phyloP scores from a whole-genome alignment of 768 basidiomycete species.

The Auricularia sp. region DNA sequence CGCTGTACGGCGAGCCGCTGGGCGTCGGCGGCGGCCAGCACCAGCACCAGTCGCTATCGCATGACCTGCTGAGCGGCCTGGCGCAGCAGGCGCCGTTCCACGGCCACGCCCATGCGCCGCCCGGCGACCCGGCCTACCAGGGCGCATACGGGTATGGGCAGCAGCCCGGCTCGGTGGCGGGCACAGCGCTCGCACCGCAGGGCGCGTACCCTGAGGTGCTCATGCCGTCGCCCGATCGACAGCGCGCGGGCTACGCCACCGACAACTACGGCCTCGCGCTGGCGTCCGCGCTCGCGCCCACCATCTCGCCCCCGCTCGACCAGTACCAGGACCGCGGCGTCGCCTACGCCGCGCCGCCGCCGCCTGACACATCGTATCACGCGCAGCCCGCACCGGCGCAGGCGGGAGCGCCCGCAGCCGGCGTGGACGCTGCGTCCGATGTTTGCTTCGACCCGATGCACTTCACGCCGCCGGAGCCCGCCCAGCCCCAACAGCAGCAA shows the following conservation, averaged over 20 bases:
- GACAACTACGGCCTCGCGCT: not conserved
- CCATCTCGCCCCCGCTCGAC: not conserved
- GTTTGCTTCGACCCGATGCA: not conserved
- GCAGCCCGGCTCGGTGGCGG: not conserved
- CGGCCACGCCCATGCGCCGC: not conserved
- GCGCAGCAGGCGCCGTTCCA: not conserved
- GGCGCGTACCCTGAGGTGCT: not conserved
- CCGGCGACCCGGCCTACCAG: not conserved
- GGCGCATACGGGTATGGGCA: not conserved
- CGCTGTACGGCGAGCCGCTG: not conserved
- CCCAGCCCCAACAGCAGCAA: not conserved
- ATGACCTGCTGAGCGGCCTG: not conserved
- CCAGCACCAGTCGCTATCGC: not conserved
- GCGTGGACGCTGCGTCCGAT: not conserved
- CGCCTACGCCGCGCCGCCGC: not conserved
- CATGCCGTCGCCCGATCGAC: not conserved
- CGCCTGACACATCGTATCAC: not conserved
- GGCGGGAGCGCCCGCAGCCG: not conserved
- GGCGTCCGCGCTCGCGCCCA: not conserved
- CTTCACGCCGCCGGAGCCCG: not conserved
- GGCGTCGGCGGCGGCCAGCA: not conserved
- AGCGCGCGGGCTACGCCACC: not conserved
- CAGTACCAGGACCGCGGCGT: not conserved
- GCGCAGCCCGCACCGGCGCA: not conserved
- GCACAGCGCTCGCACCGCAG: not conserved